A percentile compares a stretch with the other conserved stretches of the same genome.
These are phyloP conservation scores for Wallacemonas sp. DNA, from an alignment of 208 protist species.

Conservation along the genomic window DNA sequence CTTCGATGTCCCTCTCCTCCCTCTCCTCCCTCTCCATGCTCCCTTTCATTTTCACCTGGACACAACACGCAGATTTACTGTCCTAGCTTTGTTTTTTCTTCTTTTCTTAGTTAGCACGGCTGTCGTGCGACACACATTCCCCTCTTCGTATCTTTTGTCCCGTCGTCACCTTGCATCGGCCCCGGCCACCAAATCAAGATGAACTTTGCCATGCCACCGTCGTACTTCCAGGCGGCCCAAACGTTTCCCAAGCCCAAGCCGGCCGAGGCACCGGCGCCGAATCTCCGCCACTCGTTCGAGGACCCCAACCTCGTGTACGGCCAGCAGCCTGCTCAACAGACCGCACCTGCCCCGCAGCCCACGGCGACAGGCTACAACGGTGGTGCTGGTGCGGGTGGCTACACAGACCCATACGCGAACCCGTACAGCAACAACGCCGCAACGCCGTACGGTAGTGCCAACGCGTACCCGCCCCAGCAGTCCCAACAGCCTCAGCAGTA, in stretches of 20 bases:
- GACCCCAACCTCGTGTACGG: conserved; percentile 33
- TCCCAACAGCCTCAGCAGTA: not conserved
- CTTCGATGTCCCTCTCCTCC: no score
- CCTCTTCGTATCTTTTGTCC: no score
- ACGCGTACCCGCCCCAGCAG: conserved; percentile 18
- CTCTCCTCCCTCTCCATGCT: no score
- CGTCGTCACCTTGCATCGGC: no score
- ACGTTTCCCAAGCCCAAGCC: conserved; percentile 16
- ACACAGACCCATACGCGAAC: not conserved
- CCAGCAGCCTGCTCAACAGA: conserved; percentile 13
- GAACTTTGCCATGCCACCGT: conserved; percentile 30
- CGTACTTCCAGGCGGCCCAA: conserved; percentile 17
- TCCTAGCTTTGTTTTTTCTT: no score
- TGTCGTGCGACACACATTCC: no score
- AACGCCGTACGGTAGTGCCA: conserved; percentile 11
- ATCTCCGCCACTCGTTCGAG: conserved; percentile 54
- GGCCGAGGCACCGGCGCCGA: conserved; percentile 23
- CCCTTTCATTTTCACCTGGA: no score
- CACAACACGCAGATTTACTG: no score
- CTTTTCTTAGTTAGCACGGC: no score
- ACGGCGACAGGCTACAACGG: not conserved
- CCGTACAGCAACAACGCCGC: not conserved
- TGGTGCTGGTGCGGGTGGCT: no score
- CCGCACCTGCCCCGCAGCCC: conserved; percentile 6
- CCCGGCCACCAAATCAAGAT: no score